These are phyloP conservation scores for Kalaharituber pfeilii DNA, from an alignment of 2,329 filamentous ascomycete species.

Conservation along the genomic window DNA sequence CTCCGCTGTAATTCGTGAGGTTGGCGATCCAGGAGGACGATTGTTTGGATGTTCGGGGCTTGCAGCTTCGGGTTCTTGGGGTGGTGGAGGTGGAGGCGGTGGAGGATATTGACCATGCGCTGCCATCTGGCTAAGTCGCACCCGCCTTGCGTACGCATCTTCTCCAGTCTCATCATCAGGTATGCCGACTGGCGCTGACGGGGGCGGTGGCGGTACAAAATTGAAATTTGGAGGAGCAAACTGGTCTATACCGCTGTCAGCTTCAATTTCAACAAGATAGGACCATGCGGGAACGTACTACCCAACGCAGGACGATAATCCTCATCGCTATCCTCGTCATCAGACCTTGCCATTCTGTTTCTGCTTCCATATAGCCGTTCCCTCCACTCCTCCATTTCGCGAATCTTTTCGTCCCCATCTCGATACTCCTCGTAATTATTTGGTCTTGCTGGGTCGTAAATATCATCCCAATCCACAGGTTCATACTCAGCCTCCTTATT, in stretches of 20 bases:
- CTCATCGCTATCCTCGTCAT: slow-evolving; percentile 32
- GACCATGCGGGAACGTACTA: slow-evolving; percentile 9
- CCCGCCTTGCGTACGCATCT: slow-evolving; percentile 48
- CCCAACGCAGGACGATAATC: slow-evolving; percentile 24
- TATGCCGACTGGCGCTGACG: slow-evolving; percentile 29
- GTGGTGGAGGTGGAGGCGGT: slow-evolving; percentile 22
- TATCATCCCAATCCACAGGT: slow-evolving; percentile 73
- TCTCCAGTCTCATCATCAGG: slow-evolving; percentile 47
- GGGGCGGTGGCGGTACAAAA: slow-evolving; percentile 11
- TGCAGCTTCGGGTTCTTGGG: slow-evolving; percentile 23
- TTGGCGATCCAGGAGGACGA: slow-evolving; percentile 17
- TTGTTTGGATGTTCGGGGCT: slow-evolving; percentile 28
- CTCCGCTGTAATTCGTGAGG: neutral
- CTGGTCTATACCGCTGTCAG: slow-evolving; percentile 26
- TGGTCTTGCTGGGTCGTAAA: slow-evolving; percentile 69
- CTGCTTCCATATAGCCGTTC: slow-evolving; percentile 52
- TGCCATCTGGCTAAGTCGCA: slow-evolving; percentile 37
- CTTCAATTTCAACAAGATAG: slow-evolving; percentile 1
- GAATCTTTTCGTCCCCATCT: slow-evolving; percentile 64
- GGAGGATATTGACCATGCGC: slow-evolving; percentile 21
- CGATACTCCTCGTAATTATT: slow-evolving; percentile 75
- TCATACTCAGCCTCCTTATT: slow-evolving; percentile 46
- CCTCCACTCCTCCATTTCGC: slow-evolving; percentile 73
- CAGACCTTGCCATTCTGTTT: slow-evolving; percentile 30
- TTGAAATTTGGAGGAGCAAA: slow-evolving; percentile 34